phyloP scores from a whole-genome alignment of 1,284 basidiomycete species.

The Pseudozyma hubeiensis region DNA sequence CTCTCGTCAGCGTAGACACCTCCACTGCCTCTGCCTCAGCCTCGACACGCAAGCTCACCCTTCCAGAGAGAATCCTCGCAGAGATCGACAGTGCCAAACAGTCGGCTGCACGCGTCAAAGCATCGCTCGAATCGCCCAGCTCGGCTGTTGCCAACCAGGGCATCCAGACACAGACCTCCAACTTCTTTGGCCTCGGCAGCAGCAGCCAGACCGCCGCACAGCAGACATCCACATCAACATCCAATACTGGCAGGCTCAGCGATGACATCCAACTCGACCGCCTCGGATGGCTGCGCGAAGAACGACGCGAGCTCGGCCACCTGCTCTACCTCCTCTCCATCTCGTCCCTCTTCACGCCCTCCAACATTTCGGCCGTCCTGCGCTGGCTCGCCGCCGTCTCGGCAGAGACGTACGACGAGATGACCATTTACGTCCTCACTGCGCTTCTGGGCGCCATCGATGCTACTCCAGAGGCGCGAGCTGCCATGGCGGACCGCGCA shows the following conservation, averaged over 20 bases:
- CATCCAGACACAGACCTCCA: slow-evolving; percentile 43
- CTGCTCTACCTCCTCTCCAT: slow-evolving; percentile 63
- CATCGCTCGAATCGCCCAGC: slow-evolving; percentile 44
- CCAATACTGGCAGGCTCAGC: slow-evolving; percentile 41
- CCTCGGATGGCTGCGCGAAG: slow-evolving; percentile 58
- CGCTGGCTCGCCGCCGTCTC: slow-evolving; percentile 50
- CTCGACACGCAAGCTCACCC: slow-evolving; percentile 25
- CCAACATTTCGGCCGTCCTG: slow-evolving; percentile 49
- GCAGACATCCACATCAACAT: slow-evolving; percentile 17
- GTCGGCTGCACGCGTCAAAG: slow-evolving; percentile 37
- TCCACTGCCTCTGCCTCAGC: slow-evolving; percentile 14
- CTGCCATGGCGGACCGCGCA: slow-evolving; percentile 49
- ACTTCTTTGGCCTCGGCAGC: slow-evolving; percentile 44
- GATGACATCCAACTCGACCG: slow-evolving; percentile 65
- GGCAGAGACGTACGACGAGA: slow-evolving; percentile 53
- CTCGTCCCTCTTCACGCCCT: slow-evolving; percentile 53
- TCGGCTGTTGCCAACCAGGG: slow-evolving; percentile 21
- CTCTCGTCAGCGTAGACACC: slow-evolving; percentile 47
- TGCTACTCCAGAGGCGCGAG: slow-evolving; percentile 71
- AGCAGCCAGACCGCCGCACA: slow-evolving; percentile 27
- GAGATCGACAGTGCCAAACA: slow-evolving; percentile 51
- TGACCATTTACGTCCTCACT: slow-evolving; percentile 79
- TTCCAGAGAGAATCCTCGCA: slow-evolving; percentile 48
- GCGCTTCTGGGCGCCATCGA: slow-evolving; percentile 79
- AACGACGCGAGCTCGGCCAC: slow-evolving; percentile 61